Base-by-base conservation (phyloP, 2,329 filamentous ascomycete genomes). In the Cladosporium sp. region DNA sequence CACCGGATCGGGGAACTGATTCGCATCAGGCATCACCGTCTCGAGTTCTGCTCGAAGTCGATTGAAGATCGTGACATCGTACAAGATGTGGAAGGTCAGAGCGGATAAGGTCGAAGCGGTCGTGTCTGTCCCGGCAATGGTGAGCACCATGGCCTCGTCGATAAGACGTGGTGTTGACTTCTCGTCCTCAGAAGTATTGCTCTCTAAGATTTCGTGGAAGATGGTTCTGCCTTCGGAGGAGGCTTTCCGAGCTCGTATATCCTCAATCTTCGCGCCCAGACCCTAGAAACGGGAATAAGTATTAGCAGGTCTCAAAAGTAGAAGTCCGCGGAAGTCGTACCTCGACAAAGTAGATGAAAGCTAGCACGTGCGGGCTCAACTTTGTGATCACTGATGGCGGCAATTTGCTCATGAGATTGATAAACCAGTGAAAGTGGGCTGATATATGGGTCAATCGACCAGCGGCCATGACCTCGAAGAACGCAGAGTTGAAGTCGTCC, bases 111-210 rank as follows among this genome's bases (percentile, higher is more conserved):
- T 62, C 18, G 36, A 51, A 10, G 66, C 66, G 4, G 68, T 69
- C 1, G 68, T 69, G 21, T 61, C 68, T 47, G 57, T n/a, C 15
- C 67, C 68, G 15, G 68, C 68, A 28, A 63, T 57, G 2, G 68
- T 21, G 11, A 68, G 34, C 7, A 66, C 28, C 51, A 62, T 57
- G 4, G 68, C 66, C 47, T 69, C 68, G 30, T 66, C 65, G 18
- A 51, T 59, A 4, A 69, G 65, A 18, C 64, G 55, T 18, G 12
- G 12, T n/a, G 51, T 63, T 7, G 60, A 52, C 41, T 67, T 68
- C 49, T 69, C 68, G 41, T 47, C 3, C n/a, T 47, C 41, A 7
- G 57, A 60, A 8, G 51, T 24, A 15, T 51, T 36, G 51, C 61
- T 67, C 15, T 60, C 49, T n/a, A 67, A 32, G 11, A 68, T 55